These are phyloP conservation scores for Pseudocercospora eumusae DNA, from an alignment of 2,329 filamentous ascomycete species.

Conservation along the genomic window DNA sequence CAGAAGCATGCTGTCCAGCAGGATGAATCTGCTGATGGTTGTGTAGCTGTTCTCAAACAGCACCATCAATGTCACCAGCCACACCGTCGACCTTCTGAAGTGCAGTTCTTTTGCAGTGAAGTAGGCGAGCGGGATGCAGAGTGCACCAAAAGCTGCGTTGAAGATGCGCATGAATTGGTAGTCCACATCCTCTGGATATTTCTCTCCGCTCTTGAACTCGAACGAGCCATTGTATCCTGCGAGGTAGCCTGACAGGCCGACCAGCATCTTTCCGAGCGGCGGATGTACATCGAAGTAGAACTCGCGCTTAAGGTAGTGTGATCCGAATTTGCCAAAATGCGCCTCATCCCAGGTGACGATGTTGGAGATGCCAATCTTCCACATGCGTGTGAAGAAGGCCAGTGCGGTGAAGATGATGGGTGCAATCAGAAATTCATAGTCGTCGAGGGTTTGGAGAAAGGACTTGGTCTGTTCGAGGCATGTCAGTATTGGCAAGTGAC, in stretches of 20 bases:
- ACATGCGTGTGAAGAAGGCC: slow-evolving; percentile 67
- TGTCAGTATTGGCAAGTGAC: neutral
- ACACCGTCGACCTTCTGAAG: slow-evolving; percentile 82
- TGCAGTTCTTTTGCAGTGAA: slow-evolving; percentile 90
- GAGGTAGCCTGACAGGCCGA: slow-evolving; percentile 91
- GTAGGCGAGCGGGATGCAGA: slow-evolving; percentile 92
- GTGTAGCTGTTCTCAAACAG: slow-evolving; percentile 99
- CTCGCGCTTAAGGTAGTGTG: slow-evolving; percentile 97
- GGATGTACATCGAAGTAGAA: slow-evolving; percentile 99
- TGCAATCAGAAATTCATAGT: slow-evolving; percentile 64
- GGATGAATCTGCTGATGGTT: slow-evolving; percentile 96
- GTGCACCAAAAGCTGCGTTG: slow-evolving; percentile 90
- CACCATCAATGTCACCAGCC: slow-evolving; percentile 95
- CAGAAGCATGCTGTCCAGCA: slow-evolving; percentile 96
- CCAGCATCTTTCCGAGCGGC: slow-evolving; percentile 96
- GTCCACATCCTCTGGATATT: slow-evolving; percentile 88
- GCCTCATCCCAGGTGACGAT: slow-evolving; percentile 78
- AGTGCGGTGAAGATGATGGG: slow-evolving; percentile 64
- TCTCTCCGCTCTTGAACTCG: slow-evolving; percentile 98
- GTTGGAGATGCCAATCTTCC: slow-evolving; percentile 66
- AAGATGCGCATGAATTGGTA: slow-evolving; percentile 99
- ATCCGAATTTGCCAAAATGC: slow-evolving; percentile 95
- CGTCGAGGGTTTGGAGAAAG: slow-evolving; percentile 63
- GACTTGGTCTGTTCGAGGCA: slow-evolving; percentile 48
- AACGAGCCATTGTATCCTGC: slow-evolving; percentile 99